These are phyloP conservation scores for Didymella keratinophila DNA, from an alignment of 2,329 filamentous ascomycete genomes.

Conservation along the genomic window DNA sequence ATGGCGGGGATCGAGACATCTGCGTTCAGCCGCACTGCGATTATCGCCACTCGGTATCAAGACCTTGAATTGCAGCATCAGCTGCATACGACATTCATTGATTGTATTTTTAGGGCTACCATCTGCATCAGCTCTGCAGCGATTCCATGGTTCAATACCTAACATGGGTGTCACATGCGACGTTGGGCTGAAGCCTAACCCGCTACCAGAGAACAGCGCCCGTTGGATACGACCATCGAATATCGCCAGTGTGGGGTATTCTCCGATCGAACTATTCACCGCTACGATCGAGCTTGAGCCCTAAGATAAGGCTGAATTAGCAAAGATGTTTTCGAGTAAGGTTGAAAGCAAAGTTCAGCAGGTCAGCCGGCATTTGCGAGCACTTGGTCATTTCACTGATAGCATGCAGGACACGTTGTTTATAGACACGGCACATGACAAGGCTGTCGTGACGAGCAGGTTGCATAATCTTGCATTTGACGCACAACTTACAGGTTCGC, in stretches of 20 bases:
- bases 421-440: conserved; percentile 6
- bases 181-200: background rate
- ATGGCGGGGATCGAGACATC: background rate
- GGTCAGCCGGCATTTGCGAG: background rate
- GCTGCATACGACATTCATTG: background rate
- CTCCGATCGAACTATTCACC: conserved; percentile 1
- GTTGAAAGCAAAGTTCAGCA: background rate
- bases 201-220: conserved; percentile 3
- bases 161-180: conserved; percentile 2
- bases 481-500: conserved; percentile 1
- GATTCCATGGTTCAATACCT: background rate
- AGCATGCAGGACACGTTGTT: background rate
- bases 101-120: background rate
- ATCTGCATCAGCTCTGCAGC: background rate
- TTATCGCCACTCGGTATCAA: background rate
- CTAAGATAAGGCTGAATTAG: conserved; percentile 6
- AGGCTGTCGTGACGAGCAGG: background rate
- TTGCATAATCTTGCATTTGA: conserved; percentile 8
- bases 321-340: background rate
- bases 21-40: conserved; percentile 1
- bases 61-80: background rate
- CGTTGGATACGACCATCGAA: conserved; percentile 4
- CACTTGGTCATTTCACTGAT: background rate
- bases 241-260: conserved; percentile 7
- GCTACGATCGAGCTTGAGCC: background rate